These are phyloP conservation scores for Cyberlindnera galapagoensis DNA, from an alignment of 805 yeast species.

Conservation along the genomic window DNA sequence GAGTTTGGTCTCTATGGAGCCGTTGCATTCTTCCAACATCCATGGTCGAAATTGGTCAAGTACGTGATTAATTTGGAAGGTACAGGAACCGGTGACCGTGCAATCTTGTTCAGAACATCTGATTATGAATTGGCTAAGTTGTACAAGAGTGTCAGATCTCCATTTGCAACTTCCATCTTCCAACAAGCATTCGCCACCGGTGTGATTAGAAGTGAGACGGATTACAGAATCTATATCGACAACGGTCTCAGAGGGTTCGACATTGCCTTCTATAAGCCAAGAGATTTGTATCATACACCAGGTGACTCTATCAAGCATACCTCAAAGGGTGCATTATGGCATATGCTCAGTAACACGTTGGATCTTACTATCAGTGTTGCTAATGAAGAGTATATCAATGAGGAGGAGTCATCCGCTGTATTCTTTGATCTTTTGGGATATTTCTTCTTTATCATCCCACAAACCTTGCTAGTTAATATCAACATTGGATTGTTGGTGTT, in stretches of 20 bases:
- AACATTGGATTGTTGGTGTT: slow-evolving; percentile 47
- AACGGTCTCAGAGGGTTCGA: slow-evolving; percentile 80
- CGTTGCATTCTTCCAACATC: slow-evolving; percentile 59
- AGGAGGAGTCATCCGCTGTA: slow-evolving; percentile 39
- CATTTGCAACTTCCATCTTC: slow-evolving; percentile 74
- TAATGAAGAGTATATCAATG: slow-evolving; percentile 29
- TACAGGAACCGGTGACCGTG: slow-evolving; percentile 78
- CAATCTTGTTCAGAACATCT: slow-evolving; percentile 77
- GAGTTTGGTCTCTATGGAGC: slow-evolving; percentile 88
- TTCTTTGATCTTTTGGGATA: slow-evolving; percentile 60
- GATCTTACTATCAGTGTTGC: slow-evolving; percentile 50
- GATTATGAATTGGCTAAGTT: slow-evolving; percentile 64
- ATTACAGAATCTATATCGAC: slow-evolving; percentile 63
- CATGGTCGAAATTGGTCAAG: slow-evolving; percentile 56
- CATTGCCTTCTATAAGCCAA: slow-evolving; percentile 81
- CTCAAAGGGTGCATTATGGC: slow-evolving; percentile 68
- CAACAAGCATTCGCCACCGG: slow-evolving; percentile 81
- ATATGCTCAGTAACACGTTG: slow-evolving; percentile 69
- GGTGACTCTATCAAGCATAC: slow-evolving; percentile 64
- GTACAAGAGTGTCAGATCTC: slow-evolving; percentile 48
- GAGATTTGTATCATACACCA: slow-evolving; percentile 76
- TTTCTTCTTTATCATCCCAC: slow-evolving; percentile 48
- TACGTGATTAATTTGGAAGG: slow-evolving; percentile 84
- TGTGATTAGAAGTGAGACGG: slow-evolving; percentile 75
- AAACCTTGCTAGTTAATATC: slow-evolving; percentile 39